Evolutionary conservation across 208 protist species (phyloP).

Genomic region (Cochliopodium minus): DNA sequence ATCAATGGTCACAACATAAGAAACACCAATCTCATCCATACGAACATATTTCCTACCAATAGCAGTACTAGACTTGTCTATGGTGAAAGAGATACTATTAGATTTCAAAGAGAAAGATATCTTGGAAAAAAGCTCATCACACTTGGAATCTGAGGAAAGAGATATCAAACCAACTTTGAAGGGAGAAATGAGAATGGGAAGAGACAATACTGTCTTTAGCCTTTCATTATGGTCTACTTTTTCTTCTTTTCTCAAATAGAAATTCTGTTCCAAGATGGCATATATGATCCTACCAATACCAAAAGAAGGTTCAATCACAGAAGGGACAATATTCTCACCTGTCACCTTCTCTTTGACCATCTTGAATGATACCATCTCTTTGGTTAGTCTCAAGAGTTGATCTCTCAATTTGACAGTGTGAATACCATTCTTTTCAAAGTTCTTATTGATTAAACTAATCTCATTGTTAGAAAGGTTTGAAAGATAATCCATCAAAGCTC

Average conservation of each 20-base stretch:
- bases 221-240: constrained; percentile 9
- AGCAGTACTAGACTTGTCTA: neutral
- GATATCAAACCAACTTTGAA: constrained; percentile 60
- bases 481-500: constrained; percentile 57
- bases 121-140: constrained; percentile 20
- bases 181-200: constrained; percentile 61
- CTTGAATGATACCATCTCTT: constrained; percentile 62
- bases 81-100: neutral
- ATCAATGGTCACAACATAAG: constrained; percentile 65
- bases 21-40: constrained; percentile 67
- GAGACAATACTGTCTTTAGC: constrained; percentile 55
- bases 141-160: constrained; percentile 15
- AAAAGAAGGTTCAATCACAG: constrained; percentile 99
- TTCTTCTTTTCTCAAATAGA: constrained; percentile 72
- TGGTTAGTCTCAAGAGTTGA: constrained; percentile 36
- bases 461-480: constrained; percentile 41
- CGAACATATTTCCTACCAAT: constrained; percentile 49
- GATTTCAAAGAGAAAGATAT: neutral
- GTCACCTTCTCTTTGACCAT: constrained; percentile 58
- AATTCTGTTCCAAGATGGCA: constrained; percentile 84
- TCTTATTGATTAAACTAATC: constrained; percentile 35
- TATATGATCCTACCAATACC: constrained; percentile 94
- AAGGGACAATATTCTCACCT: constrained; percentile 71
- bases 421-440: constrained; percentile 32
- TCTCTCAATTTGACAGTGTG: constrained; percentile 27